Conservation (phyloP, 2,329 filamentous ascomycete species). For the Colletotrichum lindemuthianum region DNA sequence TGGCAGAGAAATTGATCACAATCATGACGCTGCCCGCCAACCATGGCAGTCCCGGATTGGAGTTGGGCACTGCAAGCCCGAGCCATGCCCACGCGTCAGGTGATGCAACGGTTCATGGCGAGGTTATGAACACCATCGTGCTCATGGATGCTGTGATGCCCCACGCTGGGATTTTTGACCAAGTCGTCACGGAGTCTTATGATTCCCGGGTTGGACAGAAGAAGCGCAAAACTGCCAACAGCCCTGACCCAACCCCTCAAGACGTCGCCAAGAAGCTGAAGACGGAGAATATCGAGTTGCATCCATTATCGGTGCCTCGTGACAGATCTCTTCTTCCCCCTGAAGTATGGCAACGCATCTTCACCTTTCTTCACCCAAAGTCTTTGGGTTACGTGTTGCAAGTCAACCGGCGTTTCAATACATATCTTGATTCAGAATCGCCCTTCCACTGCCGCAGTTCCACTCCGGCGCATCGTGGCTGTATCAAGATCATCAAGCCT, state of each 20-base stretch:
- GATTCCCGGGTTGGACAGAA: not conserved
- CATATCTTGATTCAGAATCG: slow-evolving; percentile 63
- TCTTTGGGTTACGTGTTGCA: slow-evolving; percentile 72
- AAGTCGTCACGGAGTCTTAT: not conserved
- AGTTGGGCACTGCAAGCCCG: not conserved
- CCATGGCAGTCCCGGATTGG: not conserved
- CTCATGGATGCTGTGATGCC: not conserved
- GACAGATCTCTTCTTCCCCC: slow-evolving; percentile 37
- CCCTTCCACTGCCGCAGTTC: slow-evolving; percentile 40
- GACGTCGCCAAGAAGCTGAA: slow-evolving; percentile 15
- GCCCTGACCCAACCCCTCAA: not conserved
- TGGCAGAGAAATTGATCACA: too few relatives aligned
- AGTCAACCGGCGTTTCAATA: slow-evolving; percentile 74
- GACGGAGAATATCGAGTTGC: not conserved
- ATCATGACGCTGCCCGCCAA: not conserved
- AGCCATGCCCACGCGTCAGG: too few relatives aligned
- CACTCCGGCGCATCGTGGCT: slow-evolving; percentile 42
- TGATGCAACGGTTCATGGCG: too few relatives aligned
- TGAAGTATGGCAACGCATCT: slow-evolving; percentile 77
- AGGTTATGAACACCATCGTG: too few relatives aligned
- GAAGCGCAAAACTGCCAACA: slow-evolving; percentile 23
- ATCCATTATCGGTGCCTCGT: not conserved
- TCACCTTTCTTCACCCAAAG: slow-evolving; percentile 72
- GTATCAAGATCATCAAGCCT: slow-evolving; percentile 56
- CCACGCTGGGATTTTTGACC: not conserved